Base-by-base conservation (phyloP, 169 alveolate genomes). In the Eimeria sp. region DNA sequence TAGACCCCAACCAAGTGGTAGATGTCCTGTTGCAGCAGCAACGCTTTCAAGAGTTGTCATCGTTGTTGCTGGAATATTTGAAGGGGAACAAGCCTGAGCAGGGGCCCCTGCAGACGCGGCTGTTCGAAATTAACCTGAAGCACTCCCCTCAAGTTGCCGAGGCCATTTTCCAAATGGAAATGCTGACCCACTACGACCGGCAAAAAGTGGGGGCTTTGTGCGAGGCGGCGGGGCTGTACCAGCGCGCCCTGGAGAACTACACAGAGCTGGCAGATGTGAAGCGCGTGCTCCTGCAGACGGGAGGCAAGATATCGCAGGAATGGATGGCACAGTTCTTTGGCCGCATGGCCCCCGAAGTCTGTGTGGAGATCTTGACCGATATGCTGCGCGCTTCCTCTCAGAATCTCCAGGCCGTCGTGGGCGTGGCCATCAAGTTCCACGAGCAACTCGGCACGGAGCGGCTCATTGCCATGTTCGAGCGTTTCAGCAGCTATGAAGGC, bases 21-120 rank as follows among this genome's bases (percentile, higher is more conserved):
- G 99, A 99, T 78, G 97, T 98, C 87, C 97, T 99, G 98, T 97
- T 98, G 96, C 98, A 98, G 61, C 98, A 97, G 94, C 98, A 99
- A 82, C 98, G 99, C 95, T 98, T 99, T 82, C 99, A 99, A 97
- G 99, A 99, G 97, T 97, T 99, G 65, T 99, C 99, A 49, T 99
- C 99, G 27, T 98, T 99, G 95, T 97, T 99, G 96, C 98, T 99
- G 67, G 99, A 99, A 88, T 99, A 99, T 95, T 98, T 99, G 93
- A 99, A 99, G 97, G 98, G 98, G 63, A 99, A 99, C 98, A 98
- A 98, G 97, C 99, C 99, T 40, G 99, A 99, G 97, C 99, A 99
- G 95, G 99, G 99, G 45, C 99, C 98, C 95, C 98, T 99, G 54
- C 99, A 99, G 98, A 99, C 99, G 47, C 99, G 99, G 96, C 99